Evolutionary conservation across 129 eudicot species (phyloP), one percentile per base, ranked within the genome.

Genomic region (Flaveria trinervia): DNA sequence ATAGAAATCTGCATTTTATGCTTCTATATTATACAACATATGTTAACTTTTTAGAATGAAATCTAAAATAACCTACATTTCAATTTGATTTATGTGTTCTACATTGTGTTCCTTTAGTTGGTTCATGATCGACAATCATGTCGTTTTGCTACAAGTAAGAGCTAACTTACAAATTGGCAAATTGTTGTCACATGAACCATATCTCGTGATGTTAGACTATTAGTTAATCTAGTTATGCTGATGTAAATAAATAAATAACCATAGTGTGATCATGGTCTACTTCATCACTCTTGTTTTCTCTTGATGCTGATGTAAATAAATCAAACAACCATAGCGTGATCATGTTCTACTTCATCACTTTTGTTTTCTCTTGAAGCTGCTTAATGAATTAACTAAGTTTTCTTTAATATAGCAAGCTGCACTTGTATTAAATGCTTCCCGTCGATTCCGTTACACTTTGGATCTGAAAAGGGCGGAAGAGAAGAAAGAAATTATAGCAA

Each of bases 391-490:
- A 62, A 66, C 56, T 72, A 46, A 52, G 13, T 46, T 60, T 65
- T 76, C 46, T 72, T 62, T 77, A 30, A 65, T 84, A 57, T 70
- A 93, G 98, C 97, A 90, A 93, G 98, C 98, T 23, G 97, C 98
- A 36, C 92, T 93, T 54, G 98, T 90, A 64, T 69, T 93, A 62
- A 93, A 93, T 85, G 98, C 98, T 66, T 88, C 98, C 52, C 92
- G 98, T 62, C 86, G 98, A 77, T 93, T 93, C 80, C 92, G 98
- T 20, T 93, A 90, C 81, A 93, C 98, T 23, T 80, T 93, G 97
- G 98, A 93, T 79, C 77, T 93, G 85, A 93, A 90, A 81, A 93
- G 72, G 83, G 98, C 89, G 76, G 97, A 93, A 82, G 98, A 90
- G 79, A 88, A 86, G 84, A 90, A 85, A 87, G 75, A 90, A 73